These are phyloP conservation scores for Neurospora terricola DNA, from an alignment of 495 filamentous ascomycete species.

Conservation along the genomic window DNA sequence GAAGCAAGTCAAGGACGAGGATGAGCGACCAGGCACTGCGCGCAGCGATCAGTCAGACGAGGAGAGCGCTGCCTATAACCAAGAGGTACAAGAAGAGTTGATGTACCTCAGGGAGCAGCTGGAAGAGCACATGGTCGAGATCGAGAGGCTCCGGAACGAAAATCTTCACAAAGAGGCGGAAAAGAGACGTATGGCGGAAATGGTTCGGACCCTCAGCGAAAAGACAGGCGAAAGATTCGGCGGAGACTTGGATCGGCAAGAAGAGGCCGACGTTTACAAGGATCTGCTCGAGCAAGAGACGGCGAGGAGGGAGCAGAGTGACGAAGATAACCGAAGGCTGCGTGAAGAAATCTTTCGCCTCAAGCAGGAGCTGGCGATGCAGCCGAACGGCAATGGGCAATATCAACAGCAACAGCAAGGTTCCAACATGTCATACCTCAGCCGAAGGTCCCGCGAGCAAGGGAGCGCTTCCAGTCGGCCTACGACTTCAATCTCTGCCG, in stretches of 20 bases:
- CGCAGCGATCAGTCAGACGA: slow-evolving; percentile 38
- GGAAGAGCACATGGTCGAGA: slow-evolving; percentile 69
- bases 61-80: slow-evolving; percentile 41
- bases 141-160: slow-evolving; percentile 72
- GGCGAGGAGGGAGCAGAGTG: slow-evolving; percentile 76
- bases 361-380: slow-evolving; percentile 47
- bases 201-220: slow-evolving; percentile 63
- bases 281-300: slow-evolving; percentile 93
- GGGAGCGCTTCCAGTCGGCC: slow-evolving; percentile 53
- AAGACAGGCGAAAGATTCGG: slow-evolving; percentile 43
- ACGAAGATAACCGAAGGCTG: slow-evolving; percentile 76
- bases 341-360: slow-evolving; percentile 75
- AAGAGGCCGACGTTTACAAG: slow-evolving; percentile 89
- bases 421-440: slow-evolving; percentile 51
- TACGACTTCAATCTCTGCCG: slow-evolving; percentile 50
- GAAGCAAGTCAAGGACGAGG: slow-evolving; percentile 67
- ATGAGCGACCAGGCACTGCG: slow-evolving; percentile 48
- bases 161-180: slow-evolving; percentile 65
- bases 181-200: slow-evolving; percentile 70
- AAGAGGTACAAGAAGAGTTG: slow-evolving; percentile 77
- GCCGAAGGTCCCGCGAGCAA: slow-evolving; percentile 46
- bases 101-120: slow-evolving; percentile 71
- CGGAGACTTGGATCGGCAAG: slow-evolving; percentile 63
- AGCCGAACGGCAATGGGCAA: slow-evolving; percentile 22
- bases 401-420: slow-evolving; percentile 34